phyloP scores from a whole-genome alignment of 495 filamentous ascomycete genomes.

The Bacidia rubella region DNA sequence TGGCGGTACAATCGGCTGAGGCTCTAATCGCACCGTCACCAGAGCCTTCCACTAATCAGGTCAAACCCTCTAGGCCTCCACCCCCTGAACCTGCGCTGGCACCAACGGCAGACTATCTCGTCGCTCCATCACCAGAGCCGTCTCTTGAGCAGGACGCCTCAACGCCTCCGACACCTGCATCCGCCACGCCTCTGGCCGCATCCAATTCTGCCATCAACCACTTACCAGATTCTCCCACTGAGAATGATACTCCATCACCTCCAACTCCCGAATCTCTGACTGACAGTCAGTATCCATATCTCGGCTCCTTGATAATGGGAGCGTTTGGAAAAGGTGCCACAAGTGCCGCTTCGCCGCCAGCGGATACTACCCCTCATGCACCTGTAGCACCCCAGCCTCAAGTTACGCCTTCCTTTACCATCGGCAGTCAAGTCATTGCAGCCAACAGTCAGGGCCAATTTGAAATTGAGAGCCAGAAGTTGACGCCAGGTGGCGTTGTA shows the following conservation, averaged over 20 bases:
- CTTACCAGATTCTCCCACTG: too few species aligned
- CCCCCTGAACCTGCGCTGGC: background rate
- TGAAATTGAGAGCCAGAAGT: constrained; percentile 12
- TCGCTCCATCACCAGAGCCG: background rate
- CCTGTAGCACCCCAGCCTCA: background rate
- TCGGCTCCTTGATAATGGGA: background rate
- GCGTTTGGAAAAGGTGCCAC: background rate
- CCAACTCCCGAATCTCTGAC: background rate
- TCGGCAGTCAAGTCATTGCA: constrained; percentile 7
- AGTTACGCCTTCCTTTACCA: background rate
- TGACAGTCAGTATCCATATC: background rate
- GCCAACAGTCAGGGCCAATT: constrained; percentile 8
- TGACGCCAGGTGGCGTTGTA: constrained; percentile 10
- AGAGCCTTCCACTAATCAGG: background rate
- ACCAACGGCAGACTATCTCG: background rate
- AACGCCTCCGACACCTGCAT: too few species aligned
- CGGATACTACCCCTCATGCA: too few species aligned
- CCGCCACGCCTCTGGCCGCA: too few species aligned
- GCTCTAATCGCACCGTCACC: background rate
- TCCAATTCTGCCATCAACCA: too few species aligned
- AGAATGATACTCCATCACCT: too few species aligned
- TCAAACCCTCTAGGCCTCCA: background rate
- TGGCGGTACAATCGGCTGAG: background rate
- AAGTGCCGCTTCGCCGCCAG: too few species aligned
- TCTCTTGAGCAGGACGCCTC: too few species aligned